These are phyloP conservation scores for Kurtzmaniella fragi DNA, from an alignment of 805 yeast genomes.

Conservation along the genomic window DNA sequence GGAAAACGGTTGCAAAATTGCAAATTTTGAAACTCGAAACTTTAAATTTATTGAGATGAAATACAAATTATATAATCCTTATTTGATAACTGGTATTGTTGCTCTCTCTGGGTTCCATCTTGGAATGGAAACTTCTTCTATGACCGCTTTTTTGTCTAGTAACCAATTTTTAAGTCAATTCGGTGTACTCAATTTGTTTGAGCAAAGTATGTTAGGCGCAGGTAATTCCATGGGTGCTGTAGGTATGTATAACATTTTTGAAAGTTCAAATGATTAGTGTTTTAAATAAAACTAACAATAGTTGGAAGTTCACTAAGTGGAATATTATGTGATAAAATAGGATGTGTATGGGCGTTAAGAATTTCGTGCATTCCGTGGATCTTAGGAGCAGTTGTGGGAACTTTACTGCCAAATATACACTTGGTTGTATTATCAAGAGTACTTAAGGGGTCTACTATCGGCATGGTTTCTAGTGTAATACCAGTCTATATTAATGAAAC, in stretches of 20 bases:
- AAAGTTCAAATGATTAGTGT: neutral
- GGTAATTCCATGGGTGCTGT: slow-evolving; percentile 33
- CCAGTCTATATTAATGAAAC: slow-evolving; percentile 31
- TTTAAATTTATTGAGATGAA: slow-evolving; percentile 5
- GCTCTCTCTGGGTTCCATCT: slow-evolving; percentile 23
- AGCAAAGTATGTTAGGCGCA: slow-evolving; percentile 19
- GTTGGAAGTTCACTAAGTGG: slow-evolving; percentile 30
- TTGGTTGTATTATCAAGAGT: slow-evolving; percentile 23
- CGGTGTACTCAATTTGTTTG: slow-evolving; percentile 15
- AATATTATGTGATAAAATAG: slow-evolving; percentile 21
- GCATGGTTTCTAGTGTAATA: slow-evolving; percentile 22
- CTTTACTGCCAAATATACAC: slow-evolving; percentile 19
- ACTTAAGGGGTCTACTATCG: slow-evolving; percentile 27
- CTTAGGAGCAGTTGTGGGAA: slow-evolving; percentile 19
- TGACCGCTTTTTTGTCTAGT: slow-evolving; percentile 16
- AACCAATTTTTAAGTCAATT: slow-evolving; percentile 15
- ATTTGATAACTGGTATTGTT: slow-evolving; percentile 13
- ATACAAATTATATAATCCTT: slow-evolving; percentile 11
- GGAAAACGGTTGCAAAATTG: neutral
- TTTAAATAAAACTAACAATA: slow-evolving; percentile 11
- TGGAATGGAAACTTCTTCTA: slow-evolving; percentile 24
- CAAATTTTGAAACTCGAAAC: neutral
- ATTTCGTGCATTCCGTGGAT: slow-evolving; percentile 22
- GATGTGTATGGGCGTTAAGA: slow-evolving; percentile 21
- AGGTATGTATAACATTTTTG: slow-evolving; percentile 12